These are phyloP conservation scores for Tuber borchii DNA, from an alignment of 495 filamentous ascomycete species.

Conservation along the genomic window DNA sequence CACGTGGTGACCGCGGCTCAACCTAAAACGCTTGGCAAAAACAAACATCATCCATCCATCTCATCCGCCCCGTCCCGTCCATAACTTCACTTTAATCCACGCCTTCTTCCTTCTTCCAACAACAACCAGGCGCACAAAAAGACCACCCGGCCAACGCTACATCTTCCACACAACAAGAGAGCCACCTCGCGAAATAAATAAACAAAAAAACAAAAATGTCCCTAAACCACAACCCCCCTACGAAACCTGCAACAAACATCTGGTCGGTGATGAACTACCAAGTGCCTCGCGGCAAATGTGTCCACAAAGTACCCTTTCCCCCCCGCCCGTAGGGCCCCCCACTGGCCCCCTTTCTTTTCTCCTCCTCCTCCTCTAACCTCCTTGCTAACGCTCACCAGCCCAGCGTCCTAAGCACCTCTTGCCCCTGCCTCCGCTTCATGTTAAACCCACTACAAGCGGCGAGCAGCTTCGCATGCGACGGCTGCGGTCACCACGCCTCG, in stretches of 20 bases:
- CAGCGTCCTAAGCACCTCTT: conserved; percentile 48
- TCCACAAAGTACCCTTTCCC: conserved; percentile 34
- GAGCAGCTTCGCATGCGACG: conserved; percentile 52
- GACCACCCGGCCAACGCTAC: background rate
- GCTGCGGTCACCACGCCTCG: conserved; percentile 52
- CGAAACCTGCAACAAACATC: conserved; percentile 36
- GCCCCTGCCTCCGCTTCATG: conserved; percentile 55
- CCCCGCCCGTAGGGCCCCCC: background rate
- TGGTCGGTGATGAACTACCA: conserved; percentile 42
- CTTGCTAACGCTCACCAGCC: conserved; percentile 31
- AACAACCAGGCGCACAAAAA: background rate
- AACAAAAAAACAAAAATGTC: conserved; percentile 25
- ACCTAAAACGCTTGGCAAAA: background rate
- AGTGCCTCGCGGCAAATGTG: conserved; percentile 41
- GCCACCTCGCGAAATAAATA: background rate
- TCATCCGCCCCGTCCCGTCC: background rate
- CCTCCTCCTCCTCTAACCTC: background rate
- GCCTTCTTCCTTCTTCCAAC: background rate
- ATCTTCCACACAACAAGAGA: background rate
- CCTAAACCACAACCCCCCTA: conserved; percentile 18
- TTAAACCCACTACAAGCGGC: conserved; percentile 52
- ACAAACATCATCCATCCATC: background rate
- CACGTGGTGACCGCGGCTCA: background rate
- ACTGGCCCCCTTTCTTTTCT: conserved; percentile 1
- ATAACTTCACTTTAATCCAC: background rate